These are phyloP conservation scores for Nannochloropsis granulata DNA, from an alignment of 108 stramenopile species.

Conservation along the genomic window DNA sequence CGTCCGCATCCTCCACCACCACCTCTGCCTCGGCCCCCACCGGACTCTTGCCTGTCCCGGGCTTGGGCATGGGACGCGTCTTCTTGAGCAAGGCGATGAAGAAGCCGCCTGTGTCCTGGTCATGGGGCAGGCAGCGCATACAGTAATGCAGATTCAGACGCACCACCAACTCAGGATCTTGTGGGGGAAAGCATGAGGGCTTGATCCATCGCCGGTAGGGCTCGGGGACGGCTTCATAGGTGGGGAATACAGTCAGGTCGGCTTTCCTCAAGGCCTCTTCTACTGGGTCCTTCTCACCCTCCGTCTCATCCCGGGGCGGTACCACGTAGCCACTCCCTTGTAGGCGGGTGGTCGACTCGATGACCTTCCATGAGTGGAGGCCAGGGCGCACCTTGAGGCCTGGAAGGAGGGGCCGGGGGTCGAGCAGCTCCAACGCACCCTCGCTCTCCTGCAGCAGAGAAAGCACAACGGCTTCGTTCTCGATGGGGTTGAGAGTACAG, in stretches of 20 bases:
- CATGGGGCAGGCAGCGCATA: conserved; percentile 83
- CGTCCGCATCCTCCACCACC: background rate
- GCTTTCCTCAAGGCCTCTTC: conserved; percentile 3
- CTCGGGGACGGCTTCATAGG: conserved; percentile 11
- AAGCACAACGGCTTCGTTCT: conserved; percentile 95
- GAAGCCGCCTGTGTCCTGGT: conserved; percentile 95
- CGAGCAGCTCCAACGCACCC: conserved; percentile 64
- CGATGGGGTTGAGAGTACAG: conserved; percentile 91
- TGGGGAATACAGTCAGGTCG: conserved; percentile 11
- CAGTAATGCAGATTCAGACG: conserved; percentile 52
- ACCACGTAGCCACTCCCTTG: background rate
- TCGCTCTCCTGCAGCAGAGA: conserved; percentile 24
- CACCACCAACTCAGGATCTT: conserved; percentile 1
- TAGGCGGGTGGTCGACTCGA: conserved; percentile 16
- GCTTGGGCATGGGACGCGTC: conserved; percentile 15
- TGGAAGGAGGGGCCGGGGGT: conserved; percentile 36
- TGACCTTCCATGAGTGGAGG: conserved; percentile 62
- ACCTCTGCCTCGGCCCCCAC: background rate
- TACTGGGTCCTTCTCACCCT: background rate
- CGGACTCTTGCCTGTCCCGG: background rate
- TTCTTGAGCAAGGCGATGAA: conserved; percentile 82
- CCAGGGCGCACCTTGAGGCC: conserved; percentile 55
- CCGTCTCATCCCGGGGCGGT: background rate
- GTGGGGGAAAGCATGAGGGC: conserved; percentile 36
- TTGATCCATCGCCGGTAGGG: background rate